Evolutionary conservation across 2,329 filamentous ascomycete species (phyloP).

Genomic region (Alternaria gaisen): DNA sequence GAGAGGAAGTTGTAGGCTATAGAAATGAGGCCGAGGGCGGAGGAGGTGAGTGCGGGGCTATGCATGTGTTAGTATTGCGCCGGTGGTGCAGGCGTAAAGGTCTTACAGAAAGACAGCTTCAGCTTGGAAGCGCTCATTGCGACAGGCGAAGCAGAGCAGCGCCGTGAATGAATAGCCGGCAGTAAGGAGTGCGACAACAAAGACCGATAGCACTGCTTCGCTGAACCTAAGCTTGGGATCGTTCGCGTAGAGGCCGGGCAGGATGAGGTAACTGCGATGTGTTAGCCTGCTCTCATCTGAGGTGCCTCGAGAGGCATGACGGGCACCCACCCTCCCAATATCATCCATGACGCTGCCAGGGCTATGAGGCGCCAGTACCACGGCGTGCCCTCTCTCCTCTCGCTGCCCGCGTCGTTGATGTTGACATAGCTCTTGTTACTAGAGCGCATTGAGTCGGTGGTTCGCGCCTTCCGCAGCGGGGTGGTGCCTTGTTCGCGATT

Average conservation of each 20-base stretch:
- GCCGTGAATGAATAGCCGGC: conserved; percentile 60
- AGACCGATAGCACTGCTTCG: conserved; percentile 53
- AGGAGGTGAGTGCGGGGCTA: conserved; percentile 55
- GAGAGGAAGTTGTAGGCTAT: conserved; percentile 59
- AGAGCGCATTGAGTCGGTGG: conserved; percentile 42
- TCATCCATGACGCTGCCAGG: conserved; percentile 56
- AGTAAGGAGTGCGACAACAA: conserved; percentile 58
- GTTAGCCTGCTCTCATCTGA: conserved; percentile 22
- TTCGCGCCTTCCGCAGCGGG: conserved; percentile 29
- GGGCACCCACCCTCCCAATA: conserved; percentile 57
- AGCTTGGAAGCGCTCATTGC: conserved; percentile 57
- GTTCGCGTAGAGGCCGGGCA: conserved; percentile 58
- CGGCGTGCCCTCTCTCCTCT: conserved; percentile 37
- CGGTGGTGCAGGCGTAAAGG: not conserved
- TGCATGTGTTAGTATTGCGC: conserved; percentile 21
- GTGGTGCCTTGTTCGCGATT: conserved; percentile 29
- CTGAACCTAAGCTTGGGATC: conserved; percentile 52
- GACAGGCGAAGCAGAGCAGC: conserved; percentile 58
- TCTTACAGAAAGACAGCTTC: conserved; percentile 58
- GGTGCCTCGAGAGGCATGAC: conserved; percentile 1
- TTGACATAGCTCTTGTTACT: conserved; percentile 42
- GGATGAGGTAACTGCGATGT: conserved; percentile 56
- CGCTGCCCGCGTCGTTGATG: conserved; percentile 34
- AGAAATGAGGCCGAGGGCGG: conserved; percentile 58
- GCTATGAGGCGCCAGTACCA: conserved; percentile 61